These are phyloP conservation scores for Penicillium ochrochloron DNA, from an alignment of 495 filamentous ascomycete species.

Conservation along the genomic window DNA sequence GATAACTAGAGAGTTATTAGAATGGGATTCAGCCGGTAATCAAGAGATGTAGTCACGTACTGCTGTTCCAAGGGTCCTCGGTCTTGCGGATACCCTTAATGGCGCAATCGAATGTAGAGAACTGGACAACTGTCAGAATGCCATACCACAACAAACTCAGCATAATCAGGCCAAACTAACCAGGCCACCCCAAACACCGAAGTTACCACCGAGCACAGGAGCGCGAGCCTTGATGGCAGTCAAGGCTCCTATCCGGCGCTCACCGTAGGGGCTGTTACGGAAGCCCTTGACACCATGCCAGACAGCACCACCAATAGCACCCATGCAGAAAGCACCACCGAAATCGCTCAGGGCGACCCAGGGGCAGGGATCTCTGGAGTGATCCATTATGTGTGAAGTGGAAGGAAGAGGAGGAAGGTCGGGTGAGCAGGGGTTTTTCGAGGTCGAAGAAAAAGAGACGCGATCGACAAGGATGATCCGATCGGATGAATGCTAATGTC, in stretches of 20 bases:
- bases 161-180: slow-evolving; percentile 58
- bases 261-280: slow-evolving; percentile 86
- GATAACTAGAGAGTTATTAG: slow-evolving; percentile 50
- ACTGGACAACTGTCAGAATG: slow-evolving; percentile 1
- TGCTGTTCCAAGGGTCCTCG: slow-evolving; percentile 97
- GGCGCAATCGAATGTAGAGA: slow-evolving; percentile 85
- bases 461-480: background rate
- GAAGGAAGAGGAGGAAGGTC: slow-evolving; percentile 18
- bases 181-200: slow-evolving; percentile 94
- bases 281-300: slow-evolving; percentile 99
- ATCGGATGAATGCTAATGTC: slow-evolving; percentile 7
- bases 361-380: slow-evolving; percentile 92
- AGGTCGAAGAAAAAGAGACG: background rate
- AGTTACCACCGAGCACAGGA: slow-evolving; percentile 95
- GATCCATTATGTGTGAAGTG: slow-evolving; percentile 70
- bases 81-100: slow-evolving; percentile 94
- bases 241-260: slow-evolving; percentile 91
- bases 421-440: slow-evolving; percentile 9
- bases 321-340: slow-evolving; percentile 97
- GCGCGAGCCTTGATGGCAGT: slow-evolving; percentile 97
- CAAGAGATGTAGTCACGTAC: slow-evolving; percentile 49
- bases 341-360: slow-evolving; percentile 97
- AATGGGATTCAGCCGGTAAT: background rate
- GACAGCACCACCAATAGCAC: slow-evolving; percentile 85
- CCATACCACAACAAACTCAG: background rate